These are phyloP conservation scores for Blastobotrys proliferans DNA, from an alignment of 1,139 yeast genomes.

Conservation along the genomic window DNA sequence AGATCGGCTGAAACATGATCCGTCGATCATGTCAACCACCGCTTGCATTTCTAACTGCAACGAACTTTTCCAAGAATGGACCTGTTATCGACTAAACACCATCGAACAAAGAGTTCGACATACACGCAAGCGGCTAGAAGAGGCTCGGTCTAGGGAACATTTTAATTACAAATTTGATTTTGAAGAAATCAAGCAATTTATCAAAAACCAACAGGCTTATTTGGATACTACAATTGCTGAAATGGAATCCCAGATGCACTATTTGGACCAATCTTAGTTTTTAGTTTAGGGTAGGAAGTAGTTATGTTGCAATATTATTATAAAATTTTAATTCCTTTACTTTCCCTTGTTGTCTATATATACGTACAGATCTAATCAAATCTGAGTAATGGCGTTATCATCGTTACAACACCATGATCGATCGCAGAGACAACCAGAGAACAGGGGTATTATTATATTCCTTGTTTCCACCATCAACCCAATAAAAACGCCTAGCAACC, in stretches of 20 bases:
- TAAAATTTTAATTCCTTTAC: not conserved
- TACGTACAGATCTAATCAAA: no score
- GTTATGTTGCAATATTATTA: not conserved
- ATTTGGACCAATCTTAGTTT: not conserved
- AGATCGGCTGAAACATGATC: not conserved
- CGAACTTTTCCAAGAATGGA: conserved; percentile 4
- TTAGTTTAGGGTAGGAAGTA: not conserved
- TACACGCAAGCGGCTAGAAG: not conserved
- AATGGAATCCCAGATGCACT: conserved; percentile 4
- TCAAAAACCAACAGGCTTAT: conserved; percentile 5
- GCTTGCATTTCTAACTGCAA: conserved; percentile 9
- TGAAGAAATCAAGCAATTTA: conserved; percentile 3
- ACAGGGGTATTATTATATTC: no score
- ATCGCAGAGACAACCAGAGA: no score
- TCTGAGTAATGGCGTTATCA: no score
- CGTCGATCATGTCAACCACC: not conserved
- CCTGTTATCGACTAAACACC: conserved; percentile 2
- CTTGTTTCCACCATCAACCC: no score
- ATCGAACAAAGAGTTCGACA: not conserved
- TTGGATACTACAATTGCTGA: conserved; percentile 1
- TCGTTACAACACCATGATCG: no score
- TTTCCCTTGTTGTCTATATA: no score
- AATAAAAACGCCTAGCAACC: no score
- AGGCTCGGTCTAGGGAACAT: conserved; percentile 3
- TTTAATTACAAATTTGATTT: not conserved